Base-by-base conservation (phyloP, 306 rosid genomes). In the Trifolium repens region DNA sequence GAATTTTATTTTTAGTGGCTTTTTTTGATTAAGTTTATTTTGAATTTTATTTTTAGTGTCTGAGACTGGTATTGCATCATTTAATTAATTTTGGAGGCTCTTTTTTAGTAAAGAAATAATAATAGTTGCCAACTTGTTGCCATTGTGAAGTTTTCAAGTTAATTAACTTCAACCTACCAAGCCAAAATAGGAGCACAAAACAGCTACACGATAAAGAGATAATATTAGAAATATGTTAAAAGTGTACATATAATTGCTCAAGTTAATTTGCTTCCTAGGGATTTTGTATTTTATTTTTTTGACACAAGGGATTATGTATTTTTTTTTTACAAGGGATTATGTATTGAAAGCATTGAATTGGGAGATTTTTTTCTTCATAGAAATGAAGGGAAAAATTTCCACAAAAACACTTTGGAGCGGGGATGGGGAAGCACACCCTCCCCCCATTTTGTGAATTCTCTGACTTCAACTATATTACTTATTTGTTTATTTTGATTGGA, bases 131-230 rank as follows among this genome's bases (percentile, higher is more conserved):
- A 22, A 61, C 42, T 60, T 30, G 40, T 30, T 46, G 58, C 73
- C 30, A 69, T 32, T 69, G 74, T 69, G 74, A 50, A 50, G 74
- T 69, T 32, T 27, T 8, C 59, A 47, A 27, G 59, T 71, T 54
- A 11, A 39, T 39, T 39, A 7, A 1, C 13, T 22, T 22, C 32
- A 10, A 54, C 67, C 67, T 61, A 61, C 75, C 3, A 27, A 35
- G 17, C 16, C 37, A 71, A 53, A 53, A 35, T 5, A 17, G 32
- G 63, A 2, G 13, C 59, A 70, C 4, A 52, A 17, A n/a, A 70
- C 43, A 50, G 34, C 9, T 16, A 52, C 64, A 35, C 22, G 4
- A 14, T 53, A 27, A n/a, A 26, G 7, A 30, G 47, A 34, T 13
- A 35, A 35, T 63, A 35, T 35, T 61, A 61, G 32, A 60, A 60